Percentiles rank a stretch among this genome's conserved stretches.
These are phyloP conservation scores for Silene conica DNA, from an alignment of 148 eudicot genomes.

Conservation along the genomic window DNA sequence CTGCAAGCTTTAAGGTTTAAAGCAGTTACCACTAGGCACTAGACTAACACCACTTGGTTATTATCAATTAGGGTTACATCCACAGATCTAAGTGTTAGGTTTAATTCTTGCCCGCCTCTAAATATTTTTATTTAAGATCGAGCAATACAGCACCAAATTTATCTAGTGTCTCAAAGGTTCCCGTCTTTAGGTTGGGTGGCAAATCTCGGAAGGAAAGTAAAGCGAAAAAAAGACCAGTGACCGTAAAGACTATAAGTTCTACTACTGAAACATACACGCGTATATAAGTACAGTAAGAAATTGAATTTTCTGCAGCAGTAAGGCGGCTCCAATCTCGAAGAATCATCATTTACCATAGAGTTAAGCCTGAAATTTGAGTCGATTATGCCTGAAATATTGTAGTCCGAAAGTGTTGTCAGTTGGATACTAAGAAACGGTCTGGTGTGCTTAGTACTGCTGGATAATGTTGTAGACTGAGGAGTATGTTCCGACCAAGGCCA, in stretches of 20 bases:
- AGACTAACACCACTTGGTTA: no score
- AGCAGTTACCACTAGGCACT: no score
- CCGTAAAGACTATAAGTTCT: not conserved
- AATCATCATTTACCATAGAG: no score
- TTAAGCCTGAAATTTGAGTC: not conserved
- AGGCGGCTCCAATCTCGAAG: not conserved
- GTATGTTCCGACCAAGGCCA: constrained; percentile 57
- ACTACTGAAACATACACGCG: not conserved
- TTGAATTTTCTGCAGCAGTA: not conserved
- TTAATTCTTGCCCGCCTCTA: no score
- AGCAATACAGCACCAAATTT: not conserved
- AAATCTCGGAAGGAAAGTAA: not conserved
- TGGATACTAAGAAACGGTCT: no score
- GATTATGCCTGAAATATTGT: not conserved
- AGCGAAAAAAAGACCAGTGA: not conserved
- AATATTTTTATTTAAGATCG: no score
- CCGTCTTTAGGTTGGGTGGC: not conserved
- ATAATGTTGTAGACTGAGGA: constrained; percentile 49
- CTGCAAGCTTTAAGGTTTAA: no score
- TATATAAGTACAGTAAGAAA: not conserved
- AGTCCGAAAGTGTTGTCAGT: not conserved
- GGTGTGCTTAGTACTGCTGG: constrained; percentile 19
- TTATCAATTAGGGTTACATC: no score
- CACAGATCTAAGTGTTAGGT: no score
- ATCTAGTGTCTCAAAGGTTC: not conserved